Evolutionary conservation across 805 yeast genomes (phyloP), one percentile per base, ranked within the genome.

Genomic region (Kazachstania taianensis): DNA sequence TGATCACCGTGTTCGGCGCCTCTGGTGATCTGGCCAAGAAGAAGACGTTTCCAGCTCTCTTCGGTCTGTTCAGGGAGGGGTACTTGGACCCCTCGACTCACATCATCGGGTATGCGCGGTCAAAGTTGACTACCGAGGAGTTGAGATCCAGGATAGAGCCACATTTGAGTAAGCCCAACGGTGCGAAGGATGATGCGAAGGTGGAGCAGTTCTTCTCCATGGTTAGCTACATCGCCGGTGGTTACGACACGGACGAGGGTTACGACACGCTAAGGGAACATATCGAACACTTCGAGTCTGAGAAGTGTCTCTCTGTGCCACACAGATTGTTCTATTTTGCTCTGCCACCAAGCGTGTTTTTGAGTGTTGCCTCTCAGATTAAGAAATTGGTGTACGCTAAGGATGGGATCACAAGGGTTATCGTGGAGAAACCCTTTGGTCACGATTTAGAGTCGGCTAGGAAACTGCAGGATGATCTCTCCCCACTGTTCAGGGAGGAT

Each of bases 401-500:
- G 26, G 65, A 72, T 36, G 95, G 94, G 36, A 53, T 69, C 37
- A 76, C 85, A 25, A 75, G 96, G 59, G 66, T 92, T 47, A 84
- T 92, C 52, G 83, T 92, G 37, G 98, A 92, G 66, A 92, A 92
- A 68, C 98, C 98, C 27, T 92, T 92, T 56, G 98, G 98, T 43
- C 92, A 76, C 59, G 97, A 92, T 59, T 72, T 92, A 50, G 72
- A 70, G 41, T 69, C 85, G 36, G 76, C 94, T 4, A 73, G 84
- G 51, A 78, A 75, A 49, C 67, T 92, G 55, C 96, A 86, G 66
- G 53, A 64, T 38, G 70, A 73, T 42, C 70, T 92, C 50, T 75
- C 87, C 13, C 97, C 97, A 14, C 63, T 87, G 33, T 89, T 87
- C 75, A 62, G 73, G 18, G 98, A 92, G 63, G 87, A 81, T 4